These are phyloP conservation scores for Phialemoniopsis sp. DNA, from an alignment of 2,329 filamentous ascomycete genomes.

Conservation along the genomic window DNA sequence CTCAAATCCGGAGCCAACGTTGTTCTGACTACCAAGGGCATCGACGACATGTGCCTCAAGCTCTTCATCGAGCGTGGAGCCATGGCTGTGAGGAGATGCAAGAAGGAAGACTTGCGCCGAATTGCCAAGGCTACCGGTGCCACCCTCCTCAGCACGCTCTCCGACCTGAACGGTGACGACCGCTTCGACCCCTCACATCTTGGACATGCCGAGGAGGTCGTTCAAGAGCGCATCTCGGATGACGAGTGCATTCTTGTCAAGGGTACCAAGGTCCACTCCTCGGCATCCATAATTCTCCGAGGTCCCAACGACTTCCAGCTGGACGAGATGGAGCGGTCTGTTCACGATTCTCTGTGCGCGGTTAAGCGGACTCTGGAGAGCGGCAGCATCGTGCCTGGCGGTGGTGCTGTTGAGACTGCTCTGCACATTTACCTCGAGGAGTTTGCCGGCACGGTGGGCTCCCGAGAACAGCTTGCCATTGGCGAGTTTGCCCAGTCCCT, in stretches of 20 bases:
- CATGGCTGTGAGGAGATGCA: constrained; percentile 93
- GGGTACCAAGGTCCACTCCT: constrained; percentile 90
- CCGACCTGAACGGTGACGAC: constrained; percentile 96
- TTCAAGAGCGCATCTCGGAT: constrained; percentile 97
- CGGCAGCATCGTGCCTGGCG: constrained; percentile 92
- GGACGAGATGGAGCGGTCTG: constrained; percentile 98
- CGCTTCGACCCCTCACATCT: constrained; percentile 89
- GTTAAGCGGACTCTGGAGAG: constrained; percentile 97
- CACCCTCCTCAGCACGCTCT: constrained; percentile 86
- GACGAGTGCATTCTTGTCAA: constrained; percentile 97
- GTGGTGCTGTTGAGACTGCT: constrained; percentile 96
- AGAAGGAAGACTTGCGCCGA: constrained; percentile 95
- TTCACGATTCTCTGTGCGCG: constrained; percentile 94
- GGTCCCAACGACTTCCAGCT: constrained; percentile 94
- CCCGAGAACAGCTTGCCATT: constrained; percentile 94
- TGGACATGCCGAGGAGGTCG: constrained; percentile 89
- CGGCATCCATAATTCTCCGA: constrained; percentile 91
- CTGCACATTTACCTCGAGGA: constrained; percentile 99
- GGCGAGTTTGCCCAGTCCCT: constrained; percentile 95
- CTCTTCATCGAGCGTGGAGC: constrained; percentile 90
- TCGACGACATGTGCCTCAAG: constrained; percentile 94
- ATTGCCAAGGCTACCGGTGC: constrained; percentile 96
- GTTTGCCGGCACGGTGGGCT: constrained; percentile 95
- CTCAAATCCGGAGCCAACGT: constrained; percentile 97
- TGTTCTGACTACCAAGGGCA: constrained; percentile 94